These are phyloP conservation scores for Leccinum huronense DNA, from an alignment of 1,284 basidiomycete species.

Conservation along the genomic window DNA sequence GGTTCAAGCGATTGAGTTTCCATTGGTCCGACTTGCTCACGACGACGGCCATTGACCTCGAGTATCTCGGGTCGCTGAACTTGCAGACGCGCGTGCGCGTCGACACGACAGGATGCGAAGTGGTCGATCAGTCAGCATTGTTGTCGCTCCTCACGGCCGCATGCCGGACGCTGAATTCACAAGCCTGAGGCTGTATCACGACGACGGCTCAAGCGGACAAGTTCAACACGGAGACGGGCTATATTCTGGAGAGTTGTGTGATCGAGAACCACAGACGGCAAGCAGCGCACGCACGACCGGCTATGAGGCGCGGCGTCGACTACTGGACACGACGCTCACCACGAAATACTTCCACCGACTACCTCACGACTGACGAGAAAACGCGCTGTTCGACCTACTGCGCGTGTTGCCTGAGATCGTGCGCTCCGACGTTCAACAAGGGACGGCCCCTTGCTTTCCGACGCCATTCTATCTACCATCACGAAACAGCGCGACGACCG, in stretches of 20 bases:
- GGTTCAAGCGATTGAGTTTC: conserved; percentile 64
- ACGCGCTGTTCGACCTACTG: conserved; percentile 84
- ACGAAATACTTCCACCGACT: conserved; percentile 42
- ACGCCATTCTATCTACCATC: background rate
- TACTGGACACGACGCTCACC: conserved; percentile 52
- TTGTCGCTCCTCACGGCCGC: conserved; percentile 63
- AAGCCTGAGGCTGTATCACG: conserved; percentile 56
- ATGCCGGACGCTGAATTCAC: conserved; percentile 60
- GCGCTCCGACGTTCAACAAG: conserved; percentile 42
- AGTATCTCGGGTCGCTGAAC: background rate
- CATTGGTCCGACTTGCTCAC: conserved; percentile 34
- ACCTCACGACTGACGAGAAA: conserved; percentile 77
- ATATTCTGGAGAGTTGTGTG: conserved; percentile 77
- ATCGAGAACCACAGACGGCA: conserved; percentile 83
- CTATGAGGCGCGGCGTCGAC: conserved; percentile 70
- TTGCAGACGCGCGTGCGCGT: conserved; percentile 35
- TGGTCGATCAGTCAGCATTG: conserved; percentile 76
- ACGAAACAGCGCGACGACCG: conserved; percentile 42
- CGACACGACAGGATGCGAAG: conserved; percentile 75
- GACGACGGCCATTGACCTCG: conserved; percentile 61
- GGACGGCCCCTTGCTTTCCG: background rate
- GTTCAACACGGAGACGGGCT: conserved; percentile 67
- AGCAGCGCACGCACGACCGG: conserved; percentile 49
- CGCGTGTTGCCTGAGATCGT: conserved; percentile 62
- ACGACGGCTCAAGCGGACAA: conserved; percentile 46